Base-by-base conservation (phyloP, 768 basidiomycete species). In the Kwoniella pini region DNA sequence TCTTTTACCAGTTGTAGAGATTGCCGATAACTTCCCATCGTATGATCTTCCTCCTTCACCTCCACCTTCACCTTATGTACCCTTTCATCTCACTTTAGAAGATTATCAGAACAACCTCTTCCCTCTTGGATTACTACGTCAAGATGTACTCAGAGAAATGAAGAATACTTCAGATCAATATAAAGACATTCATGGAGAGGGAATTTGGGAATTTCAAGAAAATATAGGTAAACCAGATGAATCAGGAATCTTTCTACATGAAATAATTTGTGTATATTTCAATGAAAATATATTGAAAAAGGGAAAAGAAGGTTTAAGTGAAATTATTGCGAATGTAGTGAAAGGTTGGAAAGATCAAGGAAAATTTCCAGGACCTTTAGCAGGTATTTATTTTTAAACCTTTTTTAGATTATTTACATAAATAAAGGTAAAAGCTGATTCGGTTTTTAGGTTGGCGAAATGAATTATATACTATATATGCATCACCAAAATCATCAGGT, bases 361-460 rank as follows among this genome's bases (percentile, higher is more conserved):
- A 1, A 57, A 69, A 50, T 81, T 81, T 50, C 21, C 28, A 12
- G 77, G 74, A 11, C 70, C 72, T 17, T 63, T 81, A 22, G 77
- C 66, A 15, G 80, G 80, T 77, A 28, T 51, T 75, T 40, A 33
- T 68, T 28, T 65, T 9, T 4, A 11, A 46, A 26, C 26, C 24
- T 15, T 36, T 36, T 36, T 36, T 36, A 36, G 33, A 9, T 36
- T 36, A 15, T 36, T 36, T 36, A n/a, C n/a, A n/a, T n/a, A n/a
- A n/a, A n/a, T n/a, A n/a, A n/a, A n/a, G n/a, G n/a, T n/a, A n/a
- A n/a, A n/a, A n/a, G n/a, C n/a, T n/a, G n/a, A n/a, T n/a, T 15
- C 33, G 33, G 33, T 36, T 7, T 7, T 81, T 77, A 64, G 88
- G 92, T 57, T 97, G 95, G 94, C 81, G 94, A 44, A 81, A 83